Evolutionary conservation across 2,329 filamentous ascomycete genomes (phyloP).

Genomic region (Sporothrix humicola): DNA sequence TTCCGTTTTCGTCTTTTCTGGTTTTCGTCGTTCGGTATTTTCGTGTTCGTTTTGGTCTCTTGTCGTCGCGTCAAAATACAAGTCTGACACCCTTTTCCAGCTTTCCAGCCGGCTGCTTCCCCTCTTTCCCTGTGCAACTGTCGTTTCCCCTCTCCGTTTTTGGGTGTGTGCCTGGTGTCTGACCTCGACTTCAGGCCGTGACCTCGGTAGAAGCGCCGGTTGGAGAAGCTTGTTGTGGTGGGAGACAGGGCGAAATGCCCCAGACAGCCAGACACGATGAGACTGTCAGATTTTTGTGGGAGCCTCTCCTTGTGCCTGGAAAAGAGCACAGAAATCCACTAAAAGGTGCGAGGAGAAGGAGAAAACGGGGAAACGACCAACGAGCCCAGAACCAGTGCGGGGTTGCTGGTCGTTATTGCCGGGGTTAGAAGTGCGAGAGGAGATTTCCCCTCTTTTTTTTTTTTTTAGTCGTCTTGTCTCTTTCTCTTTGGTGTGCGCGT

Average conservation of each 20-base stretch:
- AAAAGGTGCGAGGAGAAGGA: constrained; percentile 1
- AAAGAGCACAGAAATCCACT: too few species aligned
- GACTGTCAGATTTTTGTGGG: neutral
- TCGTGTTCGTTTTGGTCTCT: neutral
- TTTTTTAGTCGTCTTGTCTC: neutral
- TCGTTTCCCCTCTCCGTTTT: neutral
- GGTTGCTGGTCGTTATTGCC: constrained; percentile 28
- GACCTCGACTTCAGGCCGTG: neutral
- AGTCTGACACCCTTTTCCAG: neutral
- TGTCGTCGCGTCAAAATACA: neutral
- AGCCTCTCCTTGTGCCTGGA: neutral
- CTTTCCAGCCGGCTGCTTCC: constrained; percentile 16
- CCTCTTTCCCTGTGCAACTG: neutral
- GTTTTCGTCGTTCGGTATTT: neutral
- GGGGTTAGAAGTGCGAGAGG: constrained; percentile 22
- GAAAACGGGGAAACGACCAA: too few species aligned
- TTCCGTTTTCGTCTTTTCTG: neutral
- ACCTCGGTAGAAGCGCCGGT: constrained; percentile 29
- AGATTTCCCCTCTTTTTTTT: constrained; percentile 19
- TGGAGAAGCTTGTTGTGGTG: constrained; percentile 21
- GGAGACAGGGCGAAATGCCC: constrained; percentile 10
- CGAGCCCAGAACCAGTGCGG: constrained; percentile 17
- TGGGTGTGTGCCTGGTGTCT: neutral
- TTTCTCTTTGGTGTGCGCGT: neutral
- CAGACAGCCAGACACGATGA: constrained; percentile 5